phyloP scores from a whole-genome alignment of 495 filamentous ascomycete species.

The Aspergillus homomorphus region DNA sequence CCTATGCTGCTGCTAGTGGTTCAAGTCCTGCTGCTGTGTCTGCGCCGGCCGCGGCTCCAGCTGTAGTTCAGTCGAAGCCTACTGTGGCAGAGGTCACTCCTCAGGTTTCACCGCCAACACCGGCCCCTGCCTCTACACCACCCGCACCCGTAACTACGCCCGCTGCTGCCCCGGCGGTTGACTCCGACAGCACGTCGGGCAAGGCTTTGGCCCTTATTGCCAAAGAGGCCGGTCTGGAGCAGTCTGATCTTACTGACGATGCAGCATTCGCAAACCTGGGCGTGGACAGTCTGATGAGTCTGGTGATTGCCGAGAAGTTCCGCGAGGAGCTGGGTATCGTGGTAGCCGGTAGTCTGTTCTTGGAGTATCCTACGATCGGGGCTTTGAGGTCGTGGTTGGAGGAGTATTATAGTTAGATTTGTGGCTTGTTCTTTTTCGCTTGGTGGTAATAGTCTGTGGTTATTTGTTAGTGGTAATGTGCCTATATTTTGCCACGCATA shows the following conservation, averaged over 20 bases:
- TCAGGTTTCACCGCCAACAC: background rate
- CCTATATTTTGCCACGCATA: too few relatives aligned
- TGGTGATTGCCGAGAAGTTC: constrained; percentile 42
- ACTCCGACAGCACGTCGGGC: background rate
- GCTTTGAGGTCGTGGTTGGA: too few relatives aligned
- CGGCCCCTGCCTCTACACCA: background rate
- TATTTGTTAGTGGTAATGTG: too few relatives aligned
- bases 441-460: too few relatives aligned
- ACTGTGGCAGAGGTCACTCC: background rate
- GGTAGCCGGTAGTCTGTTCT: constrained; percentile 33
- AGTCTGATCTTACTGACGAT: constrained; percentile 31
- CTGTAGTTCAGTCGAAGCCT: too few relatives aligned
- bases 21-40: background rate
- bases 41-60: background rate
- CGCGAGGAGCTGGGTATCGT: constrained; percentile 29
- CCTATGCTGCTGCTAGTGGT: constrained; percentile 2
- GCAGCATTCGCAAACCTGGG: constrained; percentile 44
- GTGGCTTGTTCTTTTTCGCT: too few relatives aligned
- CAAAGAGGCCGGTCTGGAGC: constrained; percentile 23
- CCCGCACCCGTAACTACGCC: too few relatives aligned
- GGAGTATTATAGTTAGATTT: too few relatives aligned
- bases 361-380: constrained; percentile 36
- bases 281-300: constrained; percentile 49
- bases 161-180: too few relatives aligned
- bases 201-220: constrained; percentile 18